phyloP scores from a whole-genome alignment of 2,329 filamentous ascomycete genomes.

The Beauveria sp. region DNA sequence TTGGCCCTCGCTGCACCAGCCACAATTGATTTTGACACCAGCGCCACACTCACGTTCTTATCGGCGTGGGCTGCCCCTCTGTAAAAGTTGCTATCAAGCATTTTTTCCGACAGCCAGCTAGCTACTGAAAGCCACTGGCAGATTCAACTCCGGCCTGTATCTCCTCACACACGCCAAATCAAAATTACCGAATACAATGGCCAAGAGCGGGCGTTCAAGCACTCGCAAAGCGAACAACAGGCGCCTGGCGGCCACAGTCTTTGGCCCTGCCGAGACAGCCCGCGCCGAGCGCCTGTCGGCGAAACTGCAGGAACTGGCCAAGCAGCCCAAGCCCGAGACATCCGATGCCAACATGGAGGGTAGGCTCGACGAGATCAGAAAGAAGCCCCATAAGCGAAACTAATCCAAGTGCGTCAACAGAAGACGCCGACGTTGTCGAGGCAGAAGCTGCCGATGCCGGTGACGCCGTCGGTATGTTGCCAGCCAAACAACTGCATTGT shows the following conservation, averaged over 20 bases:
- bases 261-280: slow-evolving; percentile 73
- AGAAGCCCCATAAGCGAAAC: slow-evolving; percentile 9
- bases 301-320: slow-evolving; percentile 74
- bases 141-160: background rate
- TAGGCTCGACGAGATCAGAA: background rate
- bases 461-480: slow-evolving; percentile 16
- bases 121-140: background rate
- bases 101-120: background rate
- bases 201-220: slow-evolving; percentile 77
- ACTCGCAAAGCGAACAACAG: slow-evolving; percentile 76
- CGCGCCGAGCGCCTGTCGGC: slow-evolving; percentile 77
- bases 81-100: slow-evolving; percentile 9
- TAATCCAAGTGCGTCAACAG: slow-evolving; percentile 12
- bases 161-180: background rate
- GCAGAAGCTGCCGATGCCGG: slow-evolving; percentile 22
- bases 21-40: background rate
- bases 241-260: slow-evolving; percentile 71
- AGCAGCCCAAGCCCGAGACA: slow-evolving; percentile 62
- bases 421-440: slow-evolving; percentile 21
- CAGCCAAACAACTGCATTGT: background rate
- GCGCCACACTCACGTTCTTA: slow-evolving; percentile 8
- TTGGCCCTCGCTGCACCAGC: background rate
- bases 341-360: slow-evolving; percentile 43
- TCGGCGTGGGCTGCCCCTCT: slow-evolving; percentile 8
- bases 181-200: slow-evolving; percentile 52